Evolutionary conservation across 129 eudicot species (phyloP), one percentile per base, ranked within the genome.

Genomic region (Glebionis coronaria): DNA sequence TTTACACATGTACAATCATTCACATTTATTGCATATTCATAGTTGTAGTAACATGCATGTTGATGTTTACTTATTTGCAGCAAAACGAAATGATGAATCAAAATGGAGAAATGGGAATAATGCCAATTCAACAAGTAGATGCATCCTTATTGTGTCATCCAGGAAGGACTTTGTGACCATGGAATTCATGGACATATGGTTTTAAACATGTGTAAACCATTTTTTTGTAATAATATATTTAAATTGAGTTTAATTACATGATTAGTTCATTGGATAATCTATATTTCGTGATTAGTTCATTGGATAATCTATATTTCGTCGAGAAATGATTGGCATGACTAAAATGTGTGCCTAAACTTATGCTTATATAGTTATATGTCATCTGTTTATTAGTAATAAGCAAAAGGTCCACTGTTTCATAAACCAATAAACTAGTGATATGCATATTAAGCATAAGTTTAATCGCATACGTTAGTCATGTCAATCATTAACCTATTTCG

Each of bases 111-210:
- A 66, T 67, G 73, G 68, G 67, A 14, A 49, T 75, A 69, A 25
- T 67, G 73, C 44, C 68, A 60, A 75, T 67, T 68, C 79, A 74
- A 67, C 68, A 52, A 58, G 29, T 67, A 75, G 73, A 75, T 50
- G 79, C 67, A 53, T 75, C 79, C 9, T 58, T 75, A 61, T 58
- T 67, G 68, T 75, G 79, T 38, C 79, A 74, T 74, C 73, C 65
- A 74, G 67, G 46, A 59, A 67, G 73, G 63, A 59, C 62, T 38
- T 75, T 14, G 46, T 58, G 73, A 66, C 79, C 61, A 67, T 27
- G 45, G 60, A 31, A 56, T 19, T 65, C 65, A n/a, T 44, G 40
- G 16, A 63, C 56, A 40, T 64, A 16, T 55, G 66, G 45, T 56
- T 56, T 28, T 45, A 57, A 64, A 21, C 47, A 64, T 3, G 51